A percentile compares a stretch with the other conserved stretches of the same genome.
Evolutionary conservation across 2,329 filamentous ascomycete genomes (phyloP).

Genomic region (Penicillium sp.): DNA sequence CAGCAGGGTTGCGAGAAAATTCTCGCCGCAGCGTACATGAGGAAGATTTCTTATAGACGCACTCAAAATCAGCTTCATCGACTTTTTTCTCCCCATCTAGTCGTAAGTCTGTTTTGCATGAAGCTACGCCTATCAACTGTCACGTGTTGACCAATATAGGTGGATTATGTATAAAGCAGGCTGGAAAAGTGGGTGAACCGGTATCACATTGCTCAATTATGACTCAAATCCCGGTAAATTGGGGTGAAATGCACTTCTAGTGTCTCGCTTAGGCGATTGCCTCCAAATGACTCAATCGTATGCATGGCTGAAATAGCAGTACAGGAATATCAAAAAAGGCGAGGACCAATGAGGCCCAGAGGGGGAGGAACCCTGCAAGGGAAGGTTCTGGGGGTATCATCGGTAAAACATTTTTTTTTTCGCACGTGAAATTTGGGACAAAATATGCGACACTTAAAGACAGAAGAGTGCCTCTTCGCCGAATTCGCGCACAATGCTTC

Average conservation of each 20-base stretch:
- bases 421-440: not conserved
- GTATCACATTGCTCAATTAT: no score
- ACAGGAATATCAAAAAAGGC: not conserved
- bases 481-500: conserved; percentile 69
- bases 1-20: no score
- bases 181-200: no score
- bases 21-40: no score
- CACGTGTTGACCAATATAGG: no score
- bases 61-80: not conserved
- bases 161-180: no score
- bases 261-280: not conserved
- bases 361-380: not conserved
- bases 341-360: not conserved
- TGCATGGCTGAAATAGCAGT: not conserved
- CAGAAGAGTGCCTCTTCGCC: conserved; percentile 82
- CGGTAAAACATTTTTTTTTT: not conserved
- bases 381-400: conserved; percentile 13
- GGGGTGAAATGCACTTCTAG: not conserved
- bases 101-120: no score
- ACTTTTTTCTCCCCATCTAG: not conserved
- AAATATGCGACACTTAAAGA: conserved; percentile 41
- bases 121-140: no score
- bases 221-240: no score
- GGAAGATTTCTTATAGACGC: no score
- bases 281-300: not conserved